Conservation (phyloP, 2,329 filamentous ascomycete genomes). For the Capronia americana region DNA sequence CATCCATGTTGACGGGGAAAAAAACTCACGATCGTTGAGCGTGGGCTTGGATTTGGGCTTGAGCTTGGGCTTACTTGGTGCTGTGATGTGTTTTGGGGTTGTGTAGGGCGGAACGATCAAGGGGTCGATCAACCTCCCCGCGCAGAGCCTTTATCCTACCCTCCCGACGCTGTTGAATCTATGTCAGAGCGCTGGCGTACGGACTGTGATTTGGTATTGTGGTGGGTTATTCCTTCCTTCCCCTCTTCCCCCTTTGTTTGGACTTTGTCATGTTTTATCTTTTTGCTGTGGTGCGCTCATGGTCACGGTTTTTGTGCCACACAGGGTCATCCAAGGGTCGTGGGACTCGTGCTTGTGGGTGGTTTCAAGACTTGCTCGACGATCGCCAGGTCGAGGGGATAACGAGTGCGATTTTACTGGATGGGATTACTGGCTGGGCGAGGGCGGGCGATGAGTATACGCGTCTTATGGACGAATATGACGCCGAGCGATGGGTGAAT, state of each 20-base stretch:
- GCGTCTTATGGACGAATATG: constrained; percentile 43
- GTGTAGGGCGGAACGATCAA: constrained; percentile 65
- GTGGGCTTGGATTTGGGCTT: too few species aligned
- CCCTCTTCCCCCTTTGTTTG: constrained; percentile 10
- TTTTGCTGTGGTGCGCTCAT: background rate
- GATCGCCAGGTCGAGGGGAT: constrained; percentile 41
- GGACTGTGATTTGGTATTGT: constrained; percentile 51
- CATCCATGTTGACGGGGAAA: too few species aligned
- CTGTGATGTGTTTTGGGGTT: background rate
- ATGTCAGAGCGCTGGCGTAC: constrained; percentile 42
- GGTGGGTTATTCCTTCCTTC: constrained; percentile 42
- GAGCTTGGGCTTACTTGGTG: background rate
- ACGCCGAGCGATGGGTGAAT: constrained; percentile 35
- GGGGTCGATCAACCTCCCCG: constrained; percentile 60
- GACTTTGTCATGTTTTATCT: background rate
- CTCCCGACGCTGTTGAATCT: constrained; percentile 48
- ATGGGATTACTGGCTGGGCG: constrained; percentile 46
- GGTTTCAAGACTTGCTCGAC: constrained; percentile 62
- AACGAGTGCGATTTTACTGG: constrained; percentile 40
- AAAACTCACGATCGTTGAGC: too few species aligned
- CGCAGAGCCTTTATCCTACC: constrained; percentile 49
- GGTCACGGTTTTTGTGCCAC: background rate
- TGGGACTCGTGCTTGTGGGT: constrained; percentile 60
- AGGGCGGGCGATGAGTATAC: constrained; percentile 42
- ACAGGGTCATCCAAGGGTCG: constrained; percentile 63